These are phyloP conservation scores for Cyanidioschyzon merolae DNA, from an alignment of 23 red algal species.

Conservation along the genomic window DNA sequence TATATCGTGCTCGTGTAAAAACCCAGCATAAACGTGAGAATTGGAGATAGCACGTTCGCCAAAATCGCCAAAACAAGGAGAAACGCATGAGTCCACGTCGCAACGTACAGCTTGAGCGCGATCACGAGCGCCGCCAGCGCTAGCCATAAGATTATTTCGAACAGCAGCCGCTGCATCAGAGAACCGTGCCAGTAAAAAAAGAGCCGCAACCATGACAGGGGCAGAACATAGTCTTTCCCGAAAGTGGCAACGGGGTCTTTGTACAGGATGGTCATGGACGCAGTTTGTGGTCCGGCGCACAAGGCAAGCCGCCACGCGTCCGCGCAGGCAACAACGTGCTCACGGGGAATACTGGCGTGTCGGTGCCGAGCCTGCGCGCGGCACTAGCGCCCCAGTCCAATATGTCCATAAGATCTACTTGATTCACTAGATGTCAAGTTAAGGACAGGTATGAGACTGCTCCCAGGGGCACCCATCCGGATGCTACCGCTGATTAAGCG, in stretches of 20 bases:
- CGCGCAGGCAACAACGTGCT: too few species aligned
- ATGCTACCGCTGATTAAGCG: too few species aligned
- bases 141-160: not conserved
- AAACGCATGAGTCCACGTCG: not conserved
- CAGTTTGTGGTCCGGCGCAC: too few species aligned
- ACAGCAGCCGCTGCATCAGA: slow-evolving; percentile 11
- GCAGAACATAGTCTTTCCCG: slow-evolving; percentile 11
- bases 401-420: too few species aligned
- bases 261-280: slow-evolving; percentile 17
- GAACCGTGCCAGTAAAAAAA: slow-evolving; percentile 19
- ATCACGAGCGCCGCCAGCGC: slow-evolving; percentile 4
- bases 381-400: too few species aligned
- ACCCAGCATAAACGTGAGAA: slow-evolving; percentile 17
- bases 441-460: too few species aligned
- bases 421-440: too few species aligned
- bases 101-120: slow-evolving; percentile 6
- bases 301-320: too few species aligned
- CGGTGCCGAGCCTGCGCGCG: too few species aligned
- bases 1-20: slow-evolving; percentile 20
- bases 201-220: slow-evolving; percentile 8
- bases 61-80: not conserved
- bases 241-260: not conserved
- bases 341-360: too few species aligned
- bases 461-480: too few species aligned
- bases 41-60: slow-evolving; percentile 3